phyloP scores from a whole-genome alignment of 2,329 filamentous ascomycete genomes.

The Fusarium virguliforme region DNA sequence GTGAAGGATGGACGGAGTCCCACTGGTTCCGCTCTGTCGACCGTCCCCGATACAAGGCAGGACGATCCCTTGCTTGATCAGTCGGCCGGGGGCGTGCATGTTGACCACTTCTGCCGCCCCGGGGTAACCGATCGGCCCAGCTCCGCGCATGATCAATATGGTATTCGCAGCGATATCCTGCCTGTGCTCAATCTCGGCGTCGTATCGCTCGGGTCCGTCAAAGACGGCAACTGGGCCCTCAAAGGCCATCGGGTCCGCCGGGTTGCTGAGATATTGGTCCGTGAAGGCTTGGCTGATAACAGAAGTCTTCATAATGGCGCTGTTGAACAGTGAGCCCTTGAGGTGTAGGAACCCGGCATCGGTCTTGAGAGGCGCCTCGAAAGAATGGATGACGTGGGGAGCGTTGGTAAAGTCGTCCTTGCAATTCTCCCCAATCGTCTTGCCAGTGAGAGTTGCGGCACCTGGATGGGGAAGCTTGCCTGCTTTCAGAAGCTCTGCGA shows the following conservation, averaged over 20 bases:
- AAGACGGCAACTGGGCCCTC: constrained; percentile 65
- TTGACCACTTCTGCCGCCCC: constrained; percentile 69
- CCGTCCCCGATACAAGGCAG: constrained; percentile 70
- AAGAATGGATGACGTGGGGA: constrained; percentile 63
- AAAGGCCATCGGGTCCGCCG: constrained; percentile 64
- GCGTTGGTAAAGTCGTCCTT: constrained; percentile 66
- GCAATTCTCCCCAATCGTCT: constrained; percentile 62
- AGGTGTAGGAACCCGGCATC: constrained; percentile 69
- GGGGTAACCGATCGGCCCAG: constrained; percentile 66
- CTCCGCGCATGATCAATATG: constrained; percentile 64
- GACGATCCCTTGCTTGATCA: constrained; percentile 63
- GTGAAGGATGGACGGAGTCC: constrained; percentile 70
- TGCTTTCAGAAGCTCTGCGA: constrained; percentile 67
- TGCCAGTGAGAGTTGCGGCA: constrained; percentile 64
- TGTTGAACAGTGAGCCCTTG: constrained; percentile 65
- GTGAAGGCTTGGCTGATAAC: constrained; percentile 65
- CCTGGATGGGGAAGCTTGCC: constrained; percentile 61
- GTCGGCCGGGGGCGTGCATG: constrained; percentile 64
- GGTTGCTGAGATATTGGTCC: constrained; percentile 62
- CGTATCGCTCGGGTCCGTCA: constrained; percentile 67
- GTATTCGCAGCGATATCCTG: constrained; percentile 7
- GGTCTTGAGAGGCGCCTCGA: constrained; percentile 62
- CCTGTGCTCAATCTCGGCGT: constrained; percentile 61
- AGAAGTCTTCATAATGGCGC: constrained; percentile 69
- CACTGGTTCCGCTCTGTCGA: constrained; percentile 70